Evolutionary conservation across 352 stramenopile genomes (phyloP).

Genomic region (Phytophthora vignae): DNA sequence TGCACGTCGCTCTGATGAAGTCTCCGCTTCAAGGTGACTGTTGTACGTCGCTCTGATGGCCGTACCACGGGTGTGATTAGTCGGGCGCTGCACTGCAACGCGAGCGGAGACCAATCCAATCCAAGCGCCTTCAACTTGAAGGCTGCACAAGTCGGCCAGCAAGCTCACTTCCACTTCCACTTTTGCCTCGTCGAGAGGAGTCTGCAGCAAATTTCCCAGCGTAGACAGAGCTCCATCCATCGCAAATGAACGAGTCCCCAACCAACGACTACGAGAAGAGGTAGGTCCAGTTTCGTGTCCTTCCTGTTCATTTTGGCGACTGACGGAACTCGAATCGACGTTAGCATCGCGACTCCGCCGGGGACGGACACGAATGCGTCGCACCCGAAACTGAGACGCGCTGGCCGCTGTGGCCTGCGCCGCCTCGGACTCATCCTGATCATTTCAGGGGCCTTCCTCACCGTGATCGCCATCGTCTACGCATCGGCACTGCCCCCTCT

Average conservation of each 20-base stretch:
- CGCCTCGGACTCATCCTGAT: slow-evolving; percentile 46
- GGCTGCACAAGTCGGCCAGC: slow-evolving; percentile 1
- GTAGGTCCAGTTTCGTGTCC: too few relatives aligned
- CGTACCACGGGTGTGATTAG: slow-evolving; percentile 14
- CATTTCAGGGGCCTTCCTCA: slow-evolving; percentile 36
- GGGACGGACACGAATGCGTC: slow-evolving; percentile 3
- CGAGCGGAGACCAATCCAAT: background rate
- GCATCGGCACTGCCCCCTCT: slow-evolving; percentile 42
- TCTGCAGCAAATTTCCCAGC: background rate
- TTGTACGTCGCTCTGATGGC: background rate
- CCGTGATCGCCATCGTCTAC: slow-evolving; percentile 52
- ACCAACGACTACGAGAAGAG: slow-evolving; percentile 23
- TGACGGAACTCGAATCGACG: background rate
- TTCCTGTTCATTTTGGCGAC: too few relatives aligned
- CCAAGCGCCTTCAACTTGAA: too few relatives aligned
- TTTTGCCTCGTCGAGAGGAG: slow-evolving; percentile 12
- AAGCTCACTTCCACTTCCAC: slow-evolving; percentile 12
- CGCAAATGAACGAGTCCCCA: slow-evolving; percentile 20
- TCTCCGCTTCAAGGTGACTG: background rate
- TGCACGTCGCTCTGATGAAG: too few relatives aligned
- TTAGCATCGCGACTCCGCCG: slow-evolving; percentile 19
- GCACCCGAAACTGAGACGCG: slow-evolving; percentile 1
- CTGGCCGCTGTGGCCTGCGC: slow-evolving; percentile 32
- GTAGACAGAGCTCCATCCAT: background rate
- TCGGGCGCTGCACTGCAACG: slow-evolving; percentile 1